Evolutionary conservation across 352 stramenopile species (phyloP), one percentile per base, ranked within the genome.

Genomic region (Chrysophaeum taylorii): DNA sequence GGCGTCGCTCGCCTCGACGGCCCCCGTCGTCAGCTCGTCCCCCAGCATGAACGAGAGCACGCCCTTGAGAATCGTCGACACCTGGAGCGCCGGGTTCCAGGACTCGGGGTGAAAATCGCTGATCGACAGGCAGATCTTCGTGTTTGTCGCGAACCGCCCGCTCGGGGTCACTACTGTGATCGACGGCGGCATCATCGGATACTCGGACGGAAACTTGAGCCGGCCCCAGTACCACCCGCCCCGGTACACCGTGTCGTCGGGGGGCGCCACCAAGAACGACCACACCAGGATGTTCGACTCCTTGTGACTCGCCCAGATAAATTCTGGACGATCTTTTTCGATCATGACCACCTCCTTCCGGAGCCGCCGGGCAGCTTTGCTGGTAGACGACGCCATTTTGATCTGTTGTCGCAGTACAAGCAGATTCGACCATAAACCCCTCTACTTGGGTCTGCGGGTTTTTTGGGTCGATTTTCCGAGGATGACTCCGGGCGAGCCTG

Each of bases 71-170:
- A 98, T 97, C 43, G 91, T 96, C 70, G 83, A 91, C 38, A 97
- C 89, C 38, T 83, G 92, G 92, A 92, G 97, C 88, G 96, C 95
- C 27, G 92, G 92, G 78, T 97, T 97, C 92, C 92, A 97, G 18
- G 85, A 93, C 77, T 96, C 90, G 4, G 89, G 89, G 69, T 95
- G 90, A 79, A 93, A 96, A 76, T 96, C 89, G 38, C 83, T 89
- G 87, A 96, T 95, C 72, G 79, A 90, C 31, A 96, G 78, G 75
- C 90, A 96, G 42, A 96, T 81, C 29, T 87, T 81, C 70, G 88
- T 85, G 78, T 93, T 94, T 33, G 83, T 87, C 76, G 92, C 84
- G 75, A 96, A 96, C 39, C 90, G 83, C 15, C 89, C 89, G 41
- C 91, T 94, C n/a, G 86, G 86, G 37, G 90, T 96, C 18, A 87